Base-by-base conservation (phyloP, 305 asterid genomes). In the Fraxinus dipetala region DNA sequence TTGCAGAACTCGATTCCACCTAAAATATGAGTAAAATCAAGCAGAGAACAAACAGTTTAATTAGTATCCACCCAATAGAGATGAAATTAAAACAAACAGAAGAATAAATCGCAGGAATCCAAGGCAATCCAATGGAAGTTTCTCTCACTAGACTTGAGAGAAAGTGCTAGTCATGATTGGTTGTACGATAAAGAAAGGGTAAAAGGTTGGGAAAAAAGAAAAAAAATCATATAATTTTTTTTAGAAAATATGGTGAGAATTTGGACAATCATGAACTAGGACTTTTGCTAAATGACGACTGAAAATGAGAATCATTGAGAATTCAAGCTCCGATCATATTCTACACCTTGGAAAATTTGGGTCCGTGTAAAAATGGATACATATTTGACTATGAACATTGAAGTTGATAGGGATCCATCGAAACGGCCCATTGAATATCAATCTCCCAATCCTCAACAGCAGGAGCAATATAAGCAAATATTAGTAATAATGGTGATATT, bases 321-420 rank as follows among this genome's bases (percentile, higher is more conserved):
- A 78, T 87, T 83, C 85, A 78, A 86, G 91, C 89, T 88, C 90
- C 91, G 94, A 89, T 92, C 91, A 86, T 86, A 77, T 83, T 84
- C 78, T 31, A 54, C 85, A 84, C 80, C 80, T 83, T 85, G 30
- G 72, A 75, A 86, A 78, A 84, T 89, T 84, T 87, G 93, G 94
- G 90, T 30, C 85, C 1, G 28, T 26, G 80, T 78, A 43, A 86
- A 72, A 79, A 95, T 95, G 98, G 97, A 95, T 26, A 26, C 28
- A 26, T 89, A 93, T 92, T 90, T 95, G 82, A 88, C 90, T 88
- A 91, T 93, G 96, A 86, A 90, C 51, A 79, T 94, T 43, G 95
- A 91, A 75, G 79, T 90, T 90, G 95, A 92, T 91, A 97, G 87
- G 83, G 97, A 91, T 89, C 88, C 91, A 82, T 36, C 84, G 80